phyloP scores from a whole-genome alignment of 2,329 filamentous ascomycete species.

The Monilinia aucupariae region DNA sequence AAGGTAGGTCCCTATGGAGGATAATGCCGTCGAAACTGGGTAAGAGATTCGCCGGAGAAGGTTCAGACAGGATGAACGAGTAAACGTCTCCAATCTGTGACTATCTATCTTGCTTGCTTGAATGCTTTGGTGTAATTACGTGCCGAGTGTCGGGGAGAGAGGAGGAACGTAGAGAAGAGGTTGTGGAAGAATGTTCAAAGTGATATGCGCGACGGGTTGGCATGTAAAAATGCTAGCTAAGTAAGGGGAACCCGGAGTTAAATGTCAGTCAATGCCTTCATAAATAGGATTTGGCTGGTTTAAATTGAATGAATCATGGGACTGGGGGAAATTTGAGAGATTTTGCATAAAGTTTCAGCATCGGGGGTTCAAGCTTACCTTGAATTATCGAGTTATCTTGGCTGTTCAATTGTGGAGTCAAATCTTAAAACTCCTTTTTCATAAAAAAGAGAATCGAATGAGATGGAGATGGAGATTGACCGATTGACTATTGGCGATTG shows the following conservation, averaged over 20 bases:
- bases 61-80: conserved; percentile 35
- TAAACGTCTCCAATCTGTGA: conserved; percentile 36
- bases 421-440: conserved; percentile 16
- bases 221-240: conserved; percentile 31
- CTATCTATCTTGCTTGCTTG: conserved; percentile 17
- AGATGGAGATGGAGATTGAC: not conserved
- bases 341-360: conserved; percentile 4
- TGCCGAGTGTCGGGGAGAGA: conserved; percentile 24
- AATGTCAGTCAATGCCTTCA: conserved; percentile 28
- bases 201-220: conserved; percentile 32
- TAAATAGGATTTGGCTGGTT: not conserved
- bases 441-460: not conserved
- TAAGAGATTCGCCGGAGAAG: not conserved
- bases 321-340: not conserved
- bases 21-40: not conserved
- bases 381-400: conserved; percentile 16
- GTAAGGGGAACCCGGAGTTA: conserved; percentile 26
- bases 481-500: not conserved
- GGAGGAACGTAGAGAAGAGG: conserved; percentile 26
- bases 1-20: conserved; percentile 22
- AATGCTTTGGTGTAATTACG: conserved; percentile 22
- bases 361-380: conserved; percentile 9
- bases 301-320: not conserved
- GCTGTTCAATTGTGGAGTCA: conserved; percentile 16
- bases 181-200: conserved; percentile 19